Conservation (phyloP, 345 rosid genomes). For the Melaleuca quinquenervia region DNA sequence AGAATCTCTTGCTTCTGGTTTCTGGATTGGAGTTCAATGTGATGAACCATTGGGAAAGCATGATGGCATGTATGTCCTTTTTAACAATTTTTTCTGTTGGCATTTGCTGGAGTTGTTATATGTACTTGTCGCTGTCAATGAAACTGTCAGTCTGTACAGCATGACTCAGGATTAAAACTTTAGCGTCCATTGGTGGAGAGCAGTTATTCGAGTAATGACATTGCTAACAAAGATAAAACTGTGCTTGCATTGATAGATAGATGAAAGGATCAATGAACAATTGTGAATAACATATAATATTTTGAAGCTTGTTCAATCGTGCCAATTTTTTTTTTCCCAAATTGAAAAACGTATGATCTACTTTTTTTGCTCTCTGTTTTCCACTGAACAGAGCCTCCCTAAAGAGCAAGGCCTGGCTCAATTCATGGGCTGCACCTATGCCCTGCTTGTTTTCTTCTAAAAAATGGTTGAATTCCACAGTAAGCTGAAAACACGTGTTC, state of each 20-base stretch:
- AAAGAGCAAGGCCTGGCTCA: neutral
- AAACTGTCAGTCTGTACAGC: neutral
- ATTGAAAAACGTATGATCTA: neutral
- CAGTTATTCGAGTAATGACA: neutral
- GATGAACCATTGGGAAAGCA: slow-evolving; percentile 97
- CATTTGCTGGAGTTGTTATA: neutral
- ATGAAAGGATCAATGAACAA: neutral
- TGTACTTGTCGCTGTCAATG: neutral
- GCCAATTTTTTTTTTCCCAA: neutral
- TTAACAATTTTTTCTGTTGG: neutral
- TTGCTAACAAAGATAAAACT: neutral
- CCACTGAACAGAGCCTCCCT: neutral
- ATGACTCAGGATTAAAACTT: neutral
- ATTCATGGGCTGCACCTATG: neutral
- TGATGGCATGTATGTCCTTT: slow-evolving; percentile 68
- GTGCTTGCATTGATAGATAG: neutral
- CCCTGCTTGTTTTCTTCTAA: neutral
- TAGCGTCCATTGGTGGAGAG: neutral
- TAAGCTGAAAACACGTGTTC: neutral
- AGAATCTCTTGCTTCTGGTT: slow-evolving; percentile 71
- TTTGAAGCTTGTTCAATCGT: neutral
- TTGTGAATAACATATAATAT: neutral
- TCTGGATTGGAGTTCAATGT: slow-evolving; percentile 89
- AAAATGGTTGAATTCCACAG: neutral
- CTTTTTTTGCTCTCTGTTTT: neutral